Base-by-base conservation (phyloP, 1,139 yeast species). In the Eremothecium cymbalariae region DNA sequence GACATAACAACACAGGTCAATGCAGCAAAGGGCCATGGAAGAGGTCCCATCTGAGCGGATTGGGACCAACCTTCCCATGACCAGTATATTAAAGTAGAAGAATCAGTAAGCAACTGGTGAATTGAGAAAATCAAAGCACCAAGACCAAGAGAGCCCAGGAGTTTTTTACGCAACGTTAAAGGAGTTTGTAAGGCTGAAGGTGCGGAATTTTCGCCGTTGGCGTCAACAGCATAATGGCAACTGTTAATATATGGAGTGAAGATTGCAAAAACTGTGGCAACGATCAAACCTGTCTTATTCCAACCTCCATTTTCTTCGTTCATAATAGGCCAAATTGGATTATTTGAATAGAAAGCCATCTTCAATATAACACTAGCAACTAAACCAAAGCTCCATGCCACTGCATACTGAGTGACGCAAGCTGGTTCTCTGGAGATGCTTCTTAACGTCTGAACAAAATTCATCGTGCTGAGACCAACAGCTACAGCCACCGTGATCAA, bases 311-410 rank as follows among this genome's bases (percentile, higher is more conserved):
- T 88, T 17, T 67, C 74, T 19, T 68, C 70, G 54, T 86, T 80
- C 90, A 90, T 79, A 30, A 86, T 81, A 25, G 98, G 94, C 98
- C 98, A 90, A 33, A 86, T 66, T 25, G 98, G 98, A 56, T 90
- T 90, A 54, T 88, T 88, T 4, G 96, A 77, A 61, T 73, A 82
- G 51, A 69, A 73, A 12, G 79, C 73, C 61, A 72, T 81, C 54
- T 93, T 90, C 20, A 85, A 67, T 25, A 82, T 71, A 1, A 86
- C 73, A 2, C 95, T 76, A 4, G 75, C 59, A 32, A 83, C 66
- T 38, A 90, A 66, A 15, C 98, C 98, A 18, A 82, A 47, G 1
- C 76, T 59, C 53, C 83, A 77, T 1, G 93, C 68, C 2, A 78
- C 55, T 2, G 78, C 66, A 46, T 73, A 81, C 17, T 47, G 40